These are phyloP conservation scores for Immersiporthe knoxdaviesiana DNA, from an alignment of 2,329 filamentous ascomycete species.

Conservation along the genomic window DNA sequence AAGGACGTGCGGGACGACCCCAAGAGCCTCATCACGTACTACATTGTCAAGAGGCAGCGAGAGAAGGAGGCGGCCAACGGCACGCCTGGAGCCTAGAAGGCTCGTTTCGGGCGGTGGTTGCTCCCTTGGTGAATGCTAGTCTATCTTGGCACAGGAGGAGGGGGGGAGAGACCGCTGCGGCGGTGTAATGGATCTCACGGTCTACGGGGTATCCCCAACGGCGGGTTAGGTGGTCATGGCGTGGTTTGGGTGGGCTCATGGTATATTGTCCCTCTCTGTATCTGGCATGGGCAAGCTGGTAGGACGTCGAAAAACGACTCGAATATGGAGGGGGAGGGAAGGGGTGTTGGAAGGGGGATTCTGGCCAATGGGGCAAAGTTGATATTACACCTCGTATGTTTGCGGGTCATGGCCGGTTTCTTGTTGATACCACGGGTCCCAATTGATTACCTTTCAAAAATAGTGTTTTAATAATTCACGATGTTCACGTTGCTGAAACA, in stretches of 20 bases:
- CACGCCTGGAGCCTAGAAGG: constrained; percentile 18
- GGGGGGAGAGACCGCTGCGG: background rate
- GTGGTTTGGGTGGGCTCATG: background rate
- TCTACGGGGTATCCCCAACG: no score
- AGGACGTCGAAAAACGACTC: background rate
- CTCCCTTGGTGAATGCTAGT: background rate
- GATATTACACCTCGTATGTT: constrained; percentile 18
- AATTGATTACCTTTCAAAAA: constrained; percentile 1
- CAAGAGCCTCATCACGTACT: constrained; percentile 79
- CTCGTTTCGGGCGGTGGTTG: constrained; percentile 8
- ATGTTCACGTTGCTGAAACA: constrained; percentile 3
- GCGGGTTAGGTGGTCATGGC: background rate
- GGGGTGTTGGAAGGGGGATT: background rate
- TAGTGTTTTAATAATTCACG: constrained; percentile 21
- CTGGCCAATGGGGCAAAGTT: background rate
- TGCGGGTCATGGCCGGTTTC: background rate
- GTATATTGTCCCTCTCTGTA: no score
- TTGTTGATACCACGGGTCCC: constrained; percentile 22
- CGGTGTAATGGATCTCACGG: background rate
- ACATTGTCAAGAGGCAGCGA: constrained; percentile 72
- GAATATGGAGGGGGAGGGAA: background rate
- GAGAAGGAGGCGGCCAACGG: constrained; percentile 41
- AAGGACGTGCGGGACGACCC: constrained; percentile 69
- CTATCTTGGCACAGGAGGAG: background rate
- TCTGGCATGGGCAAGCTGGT: background rate